Base-by-base conservation (phyloP, 2,329 filamentous ascomycete genomes). In the Cylindrodendrum hubeiense region DNA sequence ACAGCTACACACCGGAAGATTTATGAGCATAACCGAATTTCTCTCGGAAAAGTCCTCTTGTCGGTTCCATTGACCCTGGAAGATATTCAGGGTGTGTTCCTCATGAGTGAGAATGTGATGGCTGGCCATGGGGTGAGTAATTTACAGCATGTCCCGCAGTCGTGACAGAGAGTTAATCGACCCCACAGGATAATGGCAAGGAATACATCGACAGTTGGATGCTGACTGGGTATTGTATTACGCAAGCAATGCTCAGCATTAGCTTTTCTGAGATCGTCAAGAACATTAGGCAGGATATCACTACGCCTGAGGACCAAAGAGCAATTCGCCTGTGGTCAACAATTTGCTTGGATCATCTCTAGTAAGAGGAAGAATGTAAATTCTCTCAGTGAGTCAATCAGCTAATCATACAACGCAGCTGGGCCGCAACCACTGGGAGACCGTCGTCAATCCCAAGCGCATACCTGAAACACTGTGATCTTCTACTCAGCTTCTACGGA, bases 131-230 rank as follows among this genome's bases (percentile, higher is more conserved):
- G 24, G 3, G 46, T 49, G 17, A 49, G 46, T 49, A 28, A 3
- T 19, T 5, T 17, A 28, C 2, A 30, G 9, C n/a, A 30, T 7
- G 19, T 3, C 2, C 4, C 8, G 8, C 17, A 4, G 26, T n/a
- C n/a, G n/a, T n/a, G n/a, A n/a, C n/a, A n/a, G 12, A 17, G 17
- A 12, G 9, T 5, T 28, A 3, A 30, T 26, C n/a, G 13, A 30
- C 1, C 10, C n/a, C 9, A 28, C 9, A 30, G 26, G 26, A 49
- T 7, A 19, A 9, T 8, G 24, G 46, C 17, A 28, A 24, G 13
- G 57, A 60, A 22, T 60, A 52, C 4, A 60, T 60, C 22, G 57
- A 60, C 47, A 53, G 57, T n/a, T 60, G 57, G 57, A 30, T 60
- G 47, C 8, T 60, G 19, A 60, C 57, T 2, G 57, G 57, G 0